phyloP scores from a whole-genome alignment of 1,284 basidiomycete genomes.

The Flammula alnicola region DNA sequence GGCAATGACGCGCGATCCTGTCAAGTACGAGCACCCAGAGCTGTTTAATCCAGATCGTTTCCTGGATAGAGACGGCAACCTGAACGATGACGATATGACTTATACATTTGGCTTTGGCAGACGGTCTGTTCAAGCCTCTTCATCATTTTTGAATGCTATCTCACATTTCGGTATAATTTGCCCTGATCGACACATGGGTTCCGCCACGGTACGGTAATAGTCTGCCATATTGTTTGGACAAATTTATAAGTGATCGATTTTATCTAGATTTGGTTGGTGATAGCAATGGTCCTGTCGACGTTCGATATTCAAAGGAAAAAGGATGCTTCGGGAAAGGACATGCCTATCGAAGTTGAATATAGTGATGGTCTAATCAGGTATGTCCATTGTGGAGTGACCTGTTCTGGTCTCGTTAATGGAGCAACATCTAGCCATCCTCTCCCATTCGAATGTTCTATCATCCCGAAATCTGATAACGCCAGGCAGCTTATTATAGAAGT shows the following conservation, averaged over 20 bases:
- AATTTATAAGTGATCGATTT: constrained; percentile 33
- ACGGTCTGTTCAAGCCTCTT: constrained; percentile 8
- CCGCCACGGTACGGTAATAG: constrained; percentile 14
- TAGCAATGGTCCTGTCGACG: constrained; percentile 40
- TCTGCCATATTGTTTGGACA: constrained; percentile 3
- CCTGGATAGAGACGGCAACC: constrained; percentile 26
- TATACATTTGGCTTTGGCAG: constrained; percentile 34
- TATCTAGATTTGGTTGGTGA: constrained; percentile 39
- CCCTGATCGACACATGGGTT: constrained; percentile 27
- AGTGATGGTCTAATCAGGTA: constrained; percentile 22
- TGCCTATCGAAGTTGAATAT: constrained; percentile 30
- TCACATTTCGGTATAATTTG: constrained; percentile 22
- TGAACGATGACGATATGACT: constrained; percentile 23
- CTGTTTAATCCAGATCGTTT: constrained; percentile 35
- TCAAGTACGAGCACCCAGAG: constrained; percentile 23
- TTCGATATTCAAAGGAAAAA: constrained; percentile 39
- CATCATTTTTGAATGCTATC: not conserved
- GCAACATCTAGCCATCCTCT: constrained; percentile 28
- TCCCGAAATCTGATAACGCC: constrained; percentile 24
- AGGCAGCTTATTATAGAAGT: constrained; percentile 10
- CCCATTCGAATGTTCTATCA: constrained; percentile 36
- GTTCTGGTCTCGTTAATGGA: not conserved
- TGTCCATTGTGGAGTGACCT: not conserved
- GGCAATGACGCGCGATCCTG: constrained; percentile 6
- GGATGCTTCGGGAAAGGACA: constrained; percentile 30